A percentile compares a stretch with the other conserved stretches of the same genome.
Evolutionary conservation across 2,329 filamentous ascomycete species (phyloP).

Genomic region (Claviceps sp.): DNA sequence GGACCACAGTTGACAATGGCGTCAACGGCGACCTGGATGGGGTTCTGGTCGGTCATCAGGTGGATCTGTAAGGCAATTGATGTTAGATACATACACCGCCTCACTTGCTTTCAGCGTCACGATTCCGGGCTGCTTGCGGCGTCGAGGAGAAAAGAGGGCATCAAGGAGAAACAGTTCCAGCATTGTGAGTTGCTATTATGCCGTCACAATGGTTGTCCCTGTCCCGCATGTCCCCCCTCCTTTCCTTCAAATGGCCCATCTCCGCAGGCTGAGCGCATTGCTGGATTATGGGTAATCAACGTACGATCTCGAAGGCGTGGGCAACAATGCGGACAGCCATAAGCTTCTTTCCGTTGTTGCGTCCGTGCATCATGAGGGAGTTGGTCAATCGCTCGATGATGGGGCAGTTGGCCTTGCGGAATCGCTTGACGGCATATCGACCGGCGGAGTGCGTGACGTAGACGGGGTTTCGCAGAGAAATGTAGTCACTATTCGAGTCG

Average conservation of each 20-base stretch:
- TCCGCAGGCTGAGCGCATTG: not conserved
- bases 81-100: constrained; percentile 14
- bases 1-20: constrained; percentile 99
- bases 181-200: not conserved
- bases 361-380: constrained; percentile 99
- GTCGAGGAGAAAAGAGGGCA: not conserved
- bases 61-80: constrained; percentile 54
- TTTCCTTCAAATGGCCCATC: not conserved
- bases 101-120: not conserved
- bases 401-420: constrained; percentile 99
- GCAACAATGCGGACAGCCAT: constrained; percentile 99
- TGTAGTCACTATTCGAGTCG: constrained; percentile 68
- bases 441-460: constrained; percentile 98
- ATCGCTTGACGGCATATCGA: constrained; percentile 97
- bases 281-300: constrained; percentile 24
- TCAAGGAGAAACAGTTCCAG: not conserved
- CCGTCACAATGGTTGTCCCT: not conserved
- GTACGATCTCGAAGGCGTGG: constrained; percentile 98
- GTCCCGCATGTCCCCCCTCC: not conserved
- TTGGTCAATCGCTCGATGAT: constrained; percentile 99
- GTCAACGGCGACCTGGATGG: constrained; percentile 98
- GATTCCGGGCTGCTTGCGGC: not conserved
- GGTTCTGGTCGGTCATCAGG: constrained; percentile 99
- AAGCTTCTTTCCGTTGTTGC: constrained; percentile 99
- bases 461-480: constrained; percentile 97